Evolutionary conservation across 2,329 filamentous ascomycete species (phyloP), one percentile per base, ranked within the genome.

Genomic region (Aspergillus sp.): DNA sequence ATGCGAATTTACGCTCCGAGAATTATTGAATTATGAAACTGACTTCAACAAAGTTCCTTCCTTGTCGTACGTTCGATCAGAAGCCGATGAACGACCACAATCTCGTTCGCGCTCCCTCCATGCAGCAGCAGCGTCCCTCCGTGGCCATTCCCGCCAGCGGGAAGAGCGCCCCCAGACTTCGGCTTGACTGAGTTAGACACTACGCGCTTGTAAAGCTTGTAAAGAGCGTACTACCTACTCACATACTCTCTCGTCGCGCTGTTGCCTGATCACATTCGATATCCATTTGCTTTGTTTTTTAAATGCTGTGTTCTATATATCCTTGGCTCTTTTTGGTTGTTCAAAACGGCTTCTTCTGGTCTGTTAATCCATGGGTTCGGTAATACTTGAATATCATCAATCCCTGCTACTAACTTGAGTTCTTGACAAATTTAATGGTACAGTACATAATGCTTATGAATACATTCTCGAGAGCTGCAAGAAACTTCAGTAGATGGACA

Each of bases 221-320:
- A 37, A n/a, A 37, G 14, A n/a, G 14, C 35, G 15, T 37, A 37
- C 35, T 37, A 37, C 14, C 35, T 8, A 15, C 12, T n/a, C 12
- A 37, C 35, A n/a, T 37, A n/a, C 12, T 8, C 4, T 37, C 14
- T 7, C 35, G 4, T 31, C 6, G 6, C 3, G 21, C 27, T 21
- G 45, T 19, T 17, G 3, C 6, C 35, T 27, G 19, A 15, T 35
- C 3, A 40, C 8, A 45, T 45, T 54, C 35, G 37, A 55, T 55
- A 55, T 55, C 45, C 25, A 49, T 76, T 48, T 76, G 74, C 44
- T 35, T 45, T 43, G 6, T 45, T 43, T 49, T 27, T 27, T 27
- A 27, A 46, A 25, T 50, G 19, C n/a, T 35, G 21, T 35, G 17
- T 9, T 21, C 44, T 25, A 43, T 55, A 49, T 49, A 55, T 55